These are phyloP conservation scores for Thalia dealbata DNA, from an alignment of 176 grass and related monocot genomes.

Conservation along the genomic window DNA sequence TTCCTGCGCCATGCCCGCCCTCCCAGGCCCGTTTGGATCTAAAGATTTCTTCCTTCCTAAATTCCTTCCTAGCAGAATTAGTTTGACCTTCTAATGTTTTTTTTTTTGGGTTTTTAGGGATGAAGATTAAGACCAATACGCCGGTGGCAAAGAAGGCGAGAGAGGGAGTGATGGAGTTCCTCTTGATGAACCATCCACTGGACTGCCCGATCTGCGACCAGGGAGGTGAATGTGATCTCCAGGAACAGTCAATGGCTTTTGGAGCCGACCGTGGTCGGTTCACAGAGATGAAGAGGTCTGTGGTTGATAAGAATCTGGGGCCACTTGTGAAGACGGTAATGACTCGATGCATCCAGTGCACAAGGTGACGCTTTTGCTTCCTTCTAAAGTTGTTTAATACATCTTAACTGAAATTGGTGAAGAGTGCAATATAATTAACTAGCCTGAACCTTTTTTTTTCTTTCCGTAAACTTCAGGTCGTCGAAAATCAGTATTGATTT, in stretches of 20 bases:
- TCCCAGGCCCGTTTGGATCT: constrained; percentile 45
- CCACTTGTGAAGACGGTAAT: constrained; percentile 98
- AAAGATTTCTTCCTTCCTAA: background rate
- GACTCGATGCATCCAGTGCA: constrained; percentile 99
- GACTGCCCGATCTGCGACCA: constrained; percentile 98
- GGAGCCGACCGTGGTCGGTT: constrained; percentile 87
- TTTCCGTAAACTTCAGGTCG: too few species aligned
- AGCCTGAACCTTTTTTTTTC: background rate
- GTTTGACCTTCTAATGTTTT: background rate
- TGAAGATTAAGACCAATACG: constrained; percentile 98
- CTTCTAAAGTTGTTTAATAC: background rate
- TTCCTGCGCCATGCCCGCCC: constrained; percentile 92
- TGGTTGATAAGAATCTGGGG: constrained; percentile 94
- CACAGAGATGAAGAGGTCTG: constrained; percentile 95
- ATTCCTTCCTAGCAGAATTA: background rate
- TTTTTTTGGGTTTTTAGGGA: constrained; percentile 38
- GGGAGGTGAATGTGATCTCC: constrained; percentile 91
- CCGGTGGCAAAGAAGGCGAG: constrained; percentile 95
- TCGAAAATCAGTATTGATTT: too few species aligned
- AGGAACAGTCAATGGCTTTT: constrained; percentile 99
- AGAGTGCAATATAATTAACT: background rate
- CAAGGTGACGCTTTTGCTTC: constrained; percentile 48
- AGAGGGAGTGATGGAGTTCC: constrained; percentile 98
- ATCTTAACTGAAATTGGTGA: background rate
- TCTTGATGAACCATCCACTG: constrained; percentile 91